These are phyloP conservation scores for Gentiana dahurica DNA, from an alignment of 257 asterid species.

Conservation along the genomic window DNA sequence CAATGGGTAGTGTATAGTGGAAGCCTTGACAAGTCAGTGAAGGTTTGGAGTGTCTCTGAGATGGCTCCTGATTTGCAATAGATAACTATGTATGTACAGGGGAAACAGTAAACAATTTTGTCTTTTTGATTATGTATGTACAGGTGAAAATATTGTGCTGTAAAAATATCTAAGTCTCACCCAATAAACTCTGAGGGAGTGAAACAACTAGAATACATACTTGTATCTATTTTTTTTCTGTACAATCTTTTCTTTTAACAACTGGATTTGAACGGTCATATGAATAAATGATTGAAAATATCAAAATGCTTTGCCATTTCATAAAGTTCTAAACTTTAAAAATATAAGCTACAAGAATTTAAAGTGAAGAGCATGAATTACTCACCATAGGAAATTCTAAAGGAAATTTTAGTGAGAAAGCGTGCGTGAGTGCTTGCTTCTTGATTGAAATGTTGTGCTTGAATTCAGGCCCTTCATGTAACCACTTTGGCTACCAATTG, in stretches of 20 bases:
- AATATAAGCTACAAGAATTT: no score
- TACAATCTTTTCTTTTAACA: no score
- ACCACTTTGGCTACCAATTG: slow-evolving; percentile 59
- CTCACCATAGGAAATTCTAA: no score
- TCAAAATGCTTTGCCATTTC: neutral
- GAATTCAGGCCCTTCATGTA: slow-evolving; percentile 32
- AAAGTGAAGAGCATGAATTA: no score
- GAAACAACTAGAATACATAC: no score
- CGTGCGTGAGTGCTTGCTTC: slow-evolving; percentile 34
- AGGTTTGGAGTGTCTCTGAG: slow-evolving; percentile 78
- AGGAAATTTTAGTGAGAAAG: slow-evolving; percentile 32
- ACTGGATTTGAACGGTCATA: no score
- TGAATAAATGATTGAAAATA: slow-evolving; percentile 37
- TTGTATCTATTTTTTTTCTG: no score
- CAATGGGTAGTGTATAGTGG: slow-evolving; percentile 75
- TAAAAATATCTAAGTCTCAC: no score
- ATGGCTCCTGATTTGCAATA: slow-evolving; percentile 40
- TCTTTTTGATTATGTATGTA: no score
- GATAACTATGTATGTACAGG: slow-evolving; percentile 19
- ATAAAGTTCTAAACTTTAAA: no score
- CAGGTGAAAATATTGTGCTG: no score
- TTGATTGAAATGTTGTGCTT: slow-evolving; percentile 19
- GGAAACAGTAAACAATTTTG: neutral
- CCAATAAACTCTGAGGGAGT: no score
- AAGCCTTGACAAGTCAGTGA: slow-evolving; percentile 71